A percentile compares a stretch with the other conserved stretches of the same genome.
phyloP scores from a whole-genome alignment of 2,329 filamentous ascomycete species.

The Aaosphaeria pasadenensis region DNA sequence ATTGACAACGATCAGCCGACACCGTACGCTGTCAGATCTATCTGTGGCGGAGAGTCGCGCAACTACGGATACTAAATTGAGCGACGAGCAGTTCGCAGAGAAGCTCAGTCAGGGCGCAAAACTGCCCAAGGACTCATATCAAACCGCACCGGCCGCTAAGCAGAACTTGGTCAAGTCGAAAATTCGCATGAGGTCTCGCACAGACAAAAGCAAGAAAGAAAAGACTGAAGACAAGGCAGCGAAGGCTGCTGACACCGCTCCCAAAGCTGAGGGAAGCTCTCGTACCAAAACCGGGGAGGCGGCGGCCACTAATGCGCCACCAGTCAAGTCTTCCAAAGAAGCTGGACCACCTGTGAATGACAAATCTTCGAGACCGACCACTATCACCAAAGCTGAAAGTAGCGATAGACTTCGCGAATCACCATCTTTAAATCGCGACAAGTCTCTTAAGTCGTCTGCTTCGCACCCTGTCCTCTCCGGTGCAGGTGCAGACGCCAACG shows the following conservation, averaged over 20 bases:
- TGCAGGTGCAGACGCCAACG: conserved; percentile 13
- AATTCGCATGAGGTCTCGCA: conserved; percentile 33
- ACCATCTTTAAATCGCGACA: conserved; percentile 14
- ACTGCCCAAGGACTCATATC: conserved; percentile 9
- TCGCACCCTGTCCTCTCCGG: conserved; percentile 25
- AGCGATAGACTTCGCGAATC: conserved; percentile 23
- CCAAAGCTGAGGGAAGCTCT: conserved; percentile 9
- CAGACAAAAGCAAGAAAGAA: conserved; percentile 22
- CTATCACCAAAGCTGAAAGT: conserved; percentile 26
- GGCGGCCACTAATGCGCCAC: neutral
- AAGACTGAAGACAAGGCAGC: conserved; percentile 3
- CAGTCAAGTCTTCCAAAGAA: neutral
- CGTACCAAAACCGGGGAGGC: conserved; percentile 7
- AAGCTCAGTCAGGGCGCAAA: conserved; percentile 21
- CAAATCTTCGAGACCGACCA: conserved; percentile 2
- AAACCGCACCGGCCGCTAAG: conserved; percentile 6
- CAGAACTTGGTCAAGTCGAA: conserved; percentile 32
- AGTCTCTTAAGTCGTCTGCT: conserved; percentile 22
- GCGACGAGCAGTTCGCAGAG: conserved; percentile 29
- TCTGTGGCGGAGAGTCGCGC: conserved; percentile 18
- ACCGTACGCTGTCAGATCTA: conserved; percentile 18
- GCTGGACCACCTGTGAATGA: neutral
- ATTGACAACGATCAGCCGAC: conserved; percentile 16
- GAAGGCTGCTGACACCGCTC: conserved; percentile 9
- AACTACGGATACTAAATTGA: conserved; percentile 16